Base-by-base conservation (phyloP, 1,139 yeast species). In the Nadsonia commutata region DNA sequence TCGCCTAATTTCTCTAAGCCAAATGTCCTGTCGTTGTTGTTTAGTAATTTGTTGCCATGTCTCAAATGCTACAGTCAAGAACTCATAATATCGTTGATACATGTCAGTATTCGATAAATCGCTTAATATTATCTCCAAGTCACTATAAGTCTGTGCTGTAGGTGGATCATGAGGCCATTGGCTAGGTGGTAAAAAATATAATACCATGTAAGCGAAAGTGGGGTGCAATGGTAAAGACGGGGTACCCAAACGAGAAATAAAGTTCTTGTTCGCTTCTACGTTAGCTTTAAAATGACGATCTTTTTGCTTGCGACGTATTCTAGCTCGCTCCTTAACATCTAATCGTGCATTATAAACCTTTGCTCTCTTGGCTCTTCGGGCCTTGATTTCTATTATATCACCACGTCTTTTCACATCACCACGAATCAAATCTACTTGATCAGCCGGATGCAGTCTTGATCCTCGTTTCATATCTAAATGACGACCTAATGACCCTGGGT, bases 141-240 rank as follows among this genome's bases (percentile, higher is more conserved):
- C 22, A 42, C 61, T 56, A 43, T 59, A 64, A 0, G 72, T 68
- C 48, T 67, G 69, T 38, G 57, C 52, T 1, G 71, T 66, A 11
- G 74, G 74, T 2, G 72, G 72, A 43, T 68, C 73, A 42, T 65
- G 67, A 0, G 76, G 74, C 76, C 76, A 71, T 31, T 57, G 58
- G 13, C 56, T 45, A 2, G 73, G 66, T 1, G 71, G 66, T 3
- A 71, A 50, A 49, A 70, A 69, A 47, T 63, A 70, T 6, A 70
- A 53, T 6, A 69, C 73, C 51, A 70, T 54, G 50, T 69, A 55
- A 5, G 75, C 71, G 53, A 71, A 71, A 2, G 72, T 60, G 4
- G 74, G 71, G 44, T 67, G 64, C 1, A 61, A 57, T 2, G 68
- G 66, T 13, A 70, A 45, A n/a, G 52, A 42, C 2, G 75, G 74